Evolutionary conservation across 768 basidiomycete genomes (phyloP), one percentile per base, ranked within the genome.

Genomic region (Neoboletus brunneissimus): DNA sequence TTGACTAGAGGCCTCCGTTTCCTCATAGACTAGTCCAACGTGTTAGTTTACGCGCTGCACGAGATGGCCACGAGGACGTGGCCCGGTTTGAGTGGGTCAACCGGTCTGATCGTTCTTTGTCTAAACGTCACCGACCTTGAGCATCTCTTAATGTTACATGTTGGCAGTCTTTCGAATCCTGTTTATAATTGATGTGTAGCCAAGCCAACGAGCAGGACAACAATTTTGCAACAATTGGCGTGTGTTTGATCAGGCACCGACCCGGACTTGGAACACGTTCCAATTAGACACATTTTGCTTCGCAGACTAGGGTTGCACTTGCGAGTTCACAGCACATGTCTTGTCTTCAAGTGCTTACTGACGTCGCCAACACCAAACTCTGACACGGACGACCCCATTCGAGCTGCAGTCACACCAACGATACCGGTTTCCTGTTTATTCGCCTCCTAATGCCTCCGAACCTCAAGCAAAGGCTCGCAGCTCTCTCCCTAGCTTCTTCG

Each of bases 401-500:
- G n/a, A 41, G 18, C 22, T 34, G 18, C 25, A 38, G 11, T 41
- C 25, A 31, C 57, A 5, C 48, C 25, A 34, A 8, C 38, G 22
- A 42, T 1, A 35, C 27, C 18, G 32, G 23, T 23, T n/a, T 13
- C 15, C 5, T 35, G 31, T 38, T 22, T 6, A 32, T 41, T 32
- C 41, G 25, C 32, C 43, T 45, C 49, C 15, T 25, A 25, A 66
- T 71, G 66, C 51, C 72, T 29, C 67, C 81, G 22, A 83, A 71
- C 48, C 77, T 89, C 56, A 89, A 87, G 71, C 87, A 89, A 64
- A 74, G 83, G 56, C 79, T 89, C 8, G 81, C 85, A 18, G 82
- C 86, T 0, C 77, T 89, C 29, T 81, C 85, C 11, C 69, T 81
- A 3, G 77, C 83, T 6, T 65, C 76, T 6, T 83, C 83, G 1